A percentile compares a stretch with the other conserved stretches of the same genome.
These are phyloP conservation scores for Lasiosphaeria hispida DNA, from an alignment of 495 filamentous ascomycete species.

Conservation along the genomic window DNA sequence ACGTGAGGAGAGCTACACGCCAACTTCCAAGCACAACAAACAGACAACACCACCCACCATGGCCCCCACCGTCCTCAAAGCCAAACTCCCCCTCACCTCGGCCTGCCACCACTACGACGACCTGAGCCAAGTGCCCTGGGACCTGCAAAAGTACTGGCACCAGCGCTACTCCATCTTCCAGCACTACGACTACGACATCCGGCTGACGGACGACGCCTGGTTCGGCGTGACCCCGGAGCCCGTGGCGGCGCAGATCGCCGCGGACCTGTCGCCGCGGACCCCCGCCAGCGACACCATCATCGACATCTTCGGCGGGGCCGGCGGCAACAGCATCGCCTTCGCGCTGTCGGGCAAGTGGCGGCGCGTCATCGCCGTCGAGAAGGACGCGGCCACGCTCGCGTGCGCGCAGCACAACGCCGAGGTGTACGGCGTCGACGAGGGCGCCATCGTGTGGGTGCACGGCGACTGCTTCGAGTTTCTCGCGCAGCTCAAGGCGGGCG, in stretches of 20 bases:
- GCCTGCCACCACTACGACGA: slow-evolving; percentile 64
- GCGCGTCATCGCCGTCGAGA: slow-evolving; percentile 84
- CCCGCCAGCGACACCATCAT: slow-evolving; percentile 58
- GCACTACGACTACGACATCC: slow-evolving; percentile 77
- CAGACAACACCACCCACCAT: neutral
- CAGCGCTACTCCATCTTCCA: slow-evolving; percentile 85
- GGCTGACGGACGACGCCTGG: slow-evolving; percentile 90
- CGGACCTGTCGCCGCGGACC: slow-evolving; percentile 55
- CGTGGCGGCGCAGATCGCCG: slow-evolving; percentile 78
- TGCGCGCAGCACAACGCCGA: slow-evolving; percentile 92
- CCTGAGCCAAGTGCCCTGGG: slow-evolving; percentile 64
- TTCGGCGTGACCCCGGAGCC: slow-evolving; percentile 94
- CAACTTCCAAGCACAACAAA: neutral
- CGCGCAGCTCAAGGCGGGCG: slow-evolving; percentile 23
- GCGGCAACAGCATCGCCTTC: slow-evolving; percentile 94
- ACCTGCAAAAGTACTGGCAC: slow-evolving; percentile 84
- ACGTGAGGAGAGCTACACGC: neutral
- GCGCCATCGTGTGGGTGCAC: slow-evolving; percentile 70
- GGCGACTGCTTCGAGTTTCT: slow-evolving; percentile 73
- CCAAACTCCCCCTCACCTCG: slow-evolving; percentile 44
- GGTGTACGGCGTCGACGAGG: slow-evolving; percentile 74
- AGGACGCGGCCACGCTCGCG: slow-evolving; percentile 66
- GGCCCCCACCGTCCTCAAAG: slow-evolving; percentile 17
- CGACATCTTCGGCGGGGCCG: slow-evolving; percentile 87
- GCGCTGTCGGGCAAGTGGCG: slow-evolving; percentile 73